Percentiles rank a stretch among this genome's conserved stretches.
Evolutionary conservation across 75 land plant genomes (phyloP).

Genomic region (Cupressus sempervirens): DNA sequence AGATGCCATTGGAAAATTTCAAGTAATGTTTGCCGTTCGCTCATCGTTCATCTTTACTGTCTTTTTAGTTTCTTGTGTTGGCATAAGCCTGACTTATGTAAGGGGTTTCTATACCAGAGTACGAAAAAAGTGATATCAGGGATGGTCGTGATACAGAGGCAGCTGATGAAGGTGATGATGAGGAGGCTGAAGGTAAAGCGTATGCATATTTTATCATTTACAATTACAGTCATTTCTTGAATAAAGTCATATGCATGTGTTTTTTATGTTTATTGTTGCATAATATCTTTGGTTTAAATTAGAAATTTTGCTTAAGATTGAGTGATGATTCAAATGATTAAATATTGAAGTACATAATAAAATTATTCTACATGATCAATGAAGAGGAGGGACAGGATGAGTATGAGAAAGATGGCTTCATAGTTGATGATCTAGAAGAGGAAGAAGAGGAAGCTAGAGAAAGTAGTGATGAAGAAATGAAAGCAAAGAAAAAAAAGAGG

Average conservation of each 20-base stretch:
- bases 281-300: neutral
- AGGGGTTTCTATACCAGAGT: neutral
- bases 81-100: neutral
- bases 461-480: conserved; percentile 54
- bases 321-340: neutral
- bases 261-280: neutral
- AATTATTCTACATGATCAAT: neutral
- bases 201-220: neutral
- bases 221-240: neutral
- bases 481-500: conserved; percentile 67
- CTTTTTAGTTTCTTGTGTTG: neutral
- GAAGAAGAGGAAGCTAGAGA: conserved; percentile 60
- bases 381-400: conserved; percentile 93
- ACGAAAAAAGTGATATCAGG: neutral
- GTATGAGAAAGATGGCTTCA: conserved; percentile 94
- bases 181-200: neutral
- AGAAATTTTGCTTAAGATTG: neutral
- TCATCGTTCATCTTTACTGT: neutral
- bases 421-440: conserved; percentile 91
- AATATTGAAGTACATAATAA: neutral
- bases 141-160: conserved; percentile 7
- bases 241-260: neutral
- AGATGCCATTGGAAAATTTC: neutral
- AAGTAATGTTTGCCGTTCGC: neutral
- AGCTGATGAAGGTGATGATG: neutral